Conservation (phyloP, 2,329 filamentous ascomycete species). For the Cordyceps tenuipes region DNA sequence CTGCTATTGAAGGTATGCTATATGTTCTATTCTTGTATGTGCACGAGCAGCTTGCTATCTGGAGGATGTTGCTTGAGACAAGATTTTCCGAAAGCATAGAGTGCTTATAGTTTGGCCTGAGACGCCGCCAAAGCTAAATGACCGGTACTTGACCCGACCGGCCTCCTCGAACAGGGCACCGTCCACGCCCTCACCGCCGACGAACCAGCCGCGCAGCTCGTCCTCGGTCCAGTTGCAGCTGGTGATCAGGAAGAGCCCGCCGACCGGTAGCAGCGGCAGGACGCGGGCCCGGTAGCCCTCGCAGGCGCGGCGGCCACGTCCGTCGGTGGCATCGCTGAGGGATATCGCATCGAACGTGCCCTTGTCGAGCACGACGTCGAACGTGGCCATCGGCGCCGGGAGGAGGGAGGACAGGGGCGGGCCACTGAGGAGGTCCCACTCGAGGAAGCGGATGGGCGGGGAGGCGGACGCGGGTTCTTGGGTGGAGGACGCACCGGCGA, state of each 20-base stretch:
- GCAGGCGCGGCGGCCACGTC: slow-evolving; percentile 51
- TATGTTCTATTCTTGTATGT: slow-evolving; percentile 17
- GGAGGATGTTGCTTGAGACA: background rate
- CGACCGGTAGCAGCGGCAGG: slow-evolving; percentile 56
- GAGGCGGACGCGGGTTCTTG: slow-evolving; percentile 1
- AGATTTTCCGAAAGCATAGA: slow-evolving; percentile 61
- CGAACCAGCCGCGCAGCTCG: slow-evolving; percentile 77
- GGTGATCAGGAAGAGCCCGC: slow-evolving; percentile 74
- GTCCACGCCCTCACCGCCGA: slow-evolving; percentile 23
- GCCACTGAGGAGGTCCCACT: slow-evolving; percentile 57
- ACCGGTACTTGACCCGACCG: slow-evolving; percentile 68
- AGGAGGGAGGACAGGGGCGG: slow-evolving; percentile 34
- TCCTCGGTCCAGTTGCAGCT: slow-evolving; percentile 98
- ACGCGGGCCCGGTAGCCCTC: slow-evolving; percentile 69
- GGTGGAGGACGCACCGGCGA: slow-evolving; percentile 34
- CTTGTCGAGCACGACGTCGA: slow-evolving; percentile 93
- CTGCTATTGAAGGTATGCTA: slow-evolving; percentile 2
- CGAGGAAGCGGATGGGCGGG: slow-evolving; percentile 31
- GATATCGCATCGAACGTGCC: slow-evolving; percentile 95
- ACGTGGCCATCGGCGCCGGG: slow-evolving; percentile 35
- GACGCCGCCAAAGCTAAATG: slow-evolving; percentile 81
- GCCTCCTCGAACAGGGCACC: slow-evolving; percentile 48
- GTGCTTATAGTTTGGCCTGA: slow-evolving; percentile 86
- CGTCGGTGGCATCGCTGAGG: slow-evolving; percentile 51
- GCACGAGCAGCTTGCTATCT: slow-evolving; percentile 11